A percentile compares a stretch with the other conserved stretches of the same genome.
These are phyloP conservation scores for Amaranthus hypochondriacus DNA, from an alignment of 148 eudicot genomes.

Conservation along the genomic window DNA sequence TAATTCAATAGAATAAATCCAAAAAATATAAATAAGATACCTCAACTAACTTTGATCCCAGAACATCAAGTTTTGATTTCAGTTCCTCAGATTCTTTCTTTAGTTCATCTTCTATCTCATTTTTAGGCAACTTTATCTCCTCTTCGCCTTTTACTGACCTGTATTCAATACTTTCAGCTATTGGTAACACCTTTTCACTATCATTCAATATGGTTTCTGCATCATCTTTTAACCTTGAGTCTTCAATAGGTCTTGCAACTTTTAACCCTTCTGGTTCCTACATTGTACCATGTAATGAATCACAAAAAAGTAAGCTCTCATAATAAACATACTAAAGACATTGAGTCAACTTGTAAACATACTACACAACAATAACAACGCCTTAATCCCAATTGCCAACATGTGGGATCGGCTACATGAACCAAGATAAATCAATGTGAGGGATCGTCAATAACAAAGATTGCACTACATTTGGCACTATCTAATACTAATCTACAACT, in stretches of 20 bases:
- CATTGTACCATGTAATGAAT: background rate
- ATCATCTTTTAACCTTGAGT: constrained; percentile 18
- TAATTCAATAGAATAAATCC: background rate
- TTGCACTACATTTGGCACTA: too few relatives aligned
- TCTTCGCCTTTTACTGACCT: constrained; percentile 24
- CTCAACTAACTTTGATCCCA: constrained; percentile 49
- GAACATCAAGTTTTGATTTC: constrained; percentile 38
- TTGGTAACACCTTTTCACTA: constrained; percentile 23
- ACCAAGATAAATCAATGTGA: too few relatives aligned
- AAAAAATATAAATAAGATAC: constrained; percentile 27
- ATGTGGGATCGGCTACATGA: too few relatives aligned
- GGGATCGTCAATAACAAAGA: too few relatives aligned
- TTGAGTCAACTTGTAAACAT: background rate
- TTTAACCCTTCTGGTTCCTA: constrained; percentile 33
- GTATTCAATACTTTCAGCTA: constrained; percentile 21
- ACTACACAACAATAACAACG: too few relatives aligned
- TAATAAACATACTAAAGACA: background rate
- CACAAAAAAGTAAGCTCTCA: background rate
- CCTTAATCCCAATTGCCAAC: too few relatives aligned
- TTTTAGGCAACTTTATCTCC: constrained; percentile 16
- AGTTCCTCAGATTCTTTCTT: constrained; percentile 38
- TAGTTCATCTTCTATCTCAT: constrained; percentile 18
- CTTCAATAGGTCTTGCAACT: constrained; percentile 24
- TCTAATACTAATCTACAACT: too few relatives aligned
- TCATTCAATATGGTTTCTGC: constrained; percentile 23